Evolutionary conservation across 2,329 filamentous ascomycete genomes (phyloP).

Genomic region (Neophaeococcomyces aloes): DNA sequence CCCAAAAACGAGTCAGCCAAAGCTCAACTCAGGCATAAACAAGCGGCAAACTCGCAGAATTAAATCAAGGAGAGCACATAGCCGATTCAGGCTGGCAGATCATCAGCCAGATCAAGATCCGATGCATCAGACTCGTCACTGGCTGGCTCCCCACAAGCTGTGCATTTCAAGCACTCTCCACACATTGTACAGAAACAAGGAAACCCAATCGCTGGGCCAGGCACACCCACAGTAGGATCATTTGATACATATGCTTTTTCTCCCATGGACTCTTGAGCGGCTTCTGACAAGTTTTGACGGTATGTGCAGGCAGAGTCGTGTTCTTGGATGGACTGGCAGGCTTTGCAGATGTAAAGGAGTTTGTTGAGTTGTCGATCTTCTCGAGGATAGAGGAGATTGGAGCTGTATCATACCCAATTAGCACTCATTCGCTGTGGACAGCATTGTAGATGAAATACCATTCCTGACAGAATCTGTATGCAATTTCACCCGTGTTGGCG

Average conservation of each 20-base stretch:
- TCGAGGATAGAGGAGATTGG: conserved; percentile 95
- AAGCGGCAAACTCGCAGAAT: conserved; percentile 5
- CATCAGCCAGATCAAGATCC: conserved; percentile 6
- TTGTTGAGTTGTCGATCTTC: conserved; percentile 76
- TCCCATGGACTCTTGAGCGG: conserved; percentile 87
- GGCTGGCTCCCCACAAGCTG: conserved; percentile 39
- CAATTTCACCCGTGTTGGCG: conserved; percentile 51
- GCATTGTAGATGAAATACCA: conserved; percentile 49
- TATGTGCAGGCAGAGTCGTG: conserved; percentile 86
- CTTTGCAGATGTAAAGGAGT: conserved; percentile 91
- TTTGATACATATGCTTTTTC: conserved; percentile 94
- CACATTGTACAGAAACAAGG: conserved; percentile 48
- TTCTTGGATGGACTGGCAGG: conserved; percentile 81
- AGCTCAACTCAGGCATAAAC: conserved; percentile 20
- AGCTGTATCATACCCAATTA: conserved; percentile 41
- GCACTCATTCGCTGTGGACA: neutral
- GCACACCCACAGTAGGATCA: conserved; percentile 89
- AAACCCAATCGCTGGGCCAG: conserved; percentile 18
- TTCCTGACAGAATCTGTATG: conserved; percentile 96
- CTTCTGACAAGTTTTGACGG: conserved; percentile 84
- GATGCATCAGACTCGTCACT: conserved; percentile 23
- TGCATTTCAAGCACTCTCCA: conserved; percentile 47
- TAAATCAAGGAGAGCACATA: neutral
- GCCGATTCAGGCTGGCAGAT: conserved; percentile 1
- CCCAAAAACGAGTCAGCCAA: conserved; percentile 21